Base-by-base conservation (phyloP, 192 early-diverging fungal genomes). In the Geranomyces variabilis region DNA sequence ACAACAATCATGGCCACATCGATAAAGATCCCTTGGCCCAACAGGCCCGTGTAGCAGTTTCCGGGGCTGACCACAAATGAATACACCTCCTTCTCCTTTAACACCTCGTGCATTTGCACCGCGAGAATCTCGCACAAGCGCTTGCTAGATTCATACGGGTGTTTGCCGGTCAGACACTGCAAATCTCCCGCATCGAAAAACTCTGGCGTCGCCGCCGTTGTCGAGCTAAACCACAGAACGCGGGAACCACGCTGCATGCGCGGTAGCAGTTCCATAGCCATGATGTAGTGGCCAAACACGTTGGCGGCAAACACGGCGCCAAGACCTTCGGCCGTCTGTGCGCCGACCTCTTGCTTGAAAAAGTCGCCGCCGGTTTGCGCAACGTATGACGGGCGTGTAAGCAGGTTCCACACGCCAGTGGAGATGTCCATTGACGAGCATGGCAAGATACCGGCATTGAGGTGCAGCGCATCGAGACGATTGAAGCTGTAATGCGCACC, bases 111-210 rank as follows among this genome's bases (percentile, higher is more conserved):
- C 47, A 78, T 60, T 15, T 65, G 64, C 44, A 81, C 55, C 43
- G 70, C 67, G 12, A 81, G 62, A 26, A 86, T 45, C 49, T 86
- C 85, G 21, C 75, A 66, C 9, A 84, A 28, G 0, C 81, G 70
- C 66, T 86, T 86, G 55, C 81, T 81, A 4, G 71, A 72, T 60
- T 86, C 84, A 59, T 86, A 86, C 8, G 84, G 81, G 19, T 80
- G 51, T 14, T 57, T 36, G 71, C 83, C 79, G 29, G 75, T 69
- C 4, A 84, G n/a, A 62, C 80, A 79, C 66, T 80, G 76, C 53
- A 62, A 55, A 73, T 86, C 84, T 1, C 66, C 62, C 4, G 10
- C 28, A 66, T 77, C 63, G 43, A 86, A 82, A 58, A 67, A 73
- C 33, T 64, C 47, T 21, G 73, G 68, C 3, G 49, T 66, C 51